Evolutionary conservation across 192 early-diverging fungal genomes (phyloP).

Genomic region (Umbelopsis sp.): DNA sequence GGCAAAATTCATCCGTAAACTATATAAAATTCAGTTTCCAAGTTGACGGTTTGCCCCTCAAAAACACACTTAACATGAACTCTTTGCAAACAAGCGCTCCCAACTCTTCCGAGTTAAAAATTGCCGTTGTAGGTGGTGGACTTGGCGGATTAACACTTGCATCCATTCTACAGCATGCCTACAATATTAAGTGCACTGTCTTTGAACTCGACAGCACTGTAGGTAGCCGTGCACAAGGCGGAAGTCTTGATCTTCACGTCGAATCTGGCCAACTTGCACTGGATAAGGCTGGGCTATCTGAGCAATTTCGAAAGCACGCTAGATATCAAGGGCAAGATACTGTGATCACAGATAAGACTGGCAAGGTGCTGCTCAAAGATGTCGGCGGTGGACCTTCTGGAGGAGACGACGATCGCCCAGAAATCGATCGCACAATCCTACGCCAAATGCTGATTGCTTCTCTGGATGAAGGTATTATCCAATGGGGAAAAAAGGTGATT

Average conservation of each 20-base stretch:
- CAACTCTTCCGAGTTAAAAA: background rate
- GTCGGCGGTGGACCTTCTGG: background rate
- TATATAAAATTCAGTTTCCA: too few relatives aligned
- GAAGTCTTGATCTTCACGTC: slow-evolving; percentile 28
- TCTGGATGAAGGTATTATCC: slow-evolving; percentile 34
- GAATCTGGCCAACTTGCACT: slow-evolving; percentile 31
- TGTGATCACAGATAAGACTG: slow-evolving; percentile 36
- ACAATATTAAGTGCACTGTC: slow-evolving; percentile 30
- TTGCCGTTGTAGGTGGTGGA: slow-evolving; percentile 54
- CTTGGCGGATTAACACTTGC: slow-evolving; percentile 53
- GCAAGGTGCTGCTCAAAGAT: slow-evolving; percentile 30
- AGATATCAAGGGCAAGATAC: slow-evolving; percentile 42
- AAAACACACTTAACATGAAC: too few relatives aligned
- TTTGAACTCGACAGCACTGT: slow-evolving; percentile 44
- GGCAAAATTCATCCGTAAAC: too few relatives aligned
- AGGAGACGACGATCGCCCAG: slow-evolving; percentile 32
- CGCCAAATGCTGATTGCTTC: slow-evolving; percentile 43
- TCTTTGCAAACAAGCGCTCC: background rate
- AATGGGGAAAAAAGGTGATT: slow-evolving; percentile 36
- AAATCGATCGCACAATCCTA: slow-evolving; percentile 50
- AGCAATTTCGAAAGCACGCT: slow-evolving; percentile 30
- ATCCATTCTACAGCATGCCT: slow-evolving; percentile 40
- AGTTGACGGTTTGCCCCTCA: too few relatives aligned
- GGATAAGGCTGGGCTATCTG: slow-evolving; percentile 33
- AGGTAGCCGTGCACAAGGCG: slow-evolving; percentile 37